Base-by-base conservation (phyloP, 176 grass and related monocot species). In the Oryza coarctata region DNA sequence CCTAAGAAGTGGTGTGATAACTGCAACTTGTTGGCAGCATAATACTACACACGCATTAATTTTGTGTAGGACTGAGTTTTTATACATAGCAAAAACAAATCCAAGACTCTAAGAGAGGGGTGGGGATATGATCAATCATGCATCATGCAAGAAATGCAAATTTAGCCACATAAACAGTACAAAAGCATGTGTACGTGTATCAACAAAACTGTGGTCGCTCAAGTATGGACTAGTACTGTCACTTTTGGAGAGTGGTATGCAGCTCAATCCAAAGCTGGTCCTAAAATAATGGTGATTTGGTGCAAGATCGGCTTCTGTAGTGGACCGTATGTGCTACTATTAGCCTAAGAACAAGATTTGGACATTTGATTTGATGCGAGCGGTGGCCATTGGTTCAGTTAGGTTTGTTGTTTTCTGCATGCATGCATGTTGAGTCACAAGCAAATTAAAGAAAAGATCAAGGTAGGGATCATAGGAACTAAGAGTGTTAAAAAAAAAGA, bases 221-320 rank as follows among this genome's bases (percentile, higher is more conserved):
- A 20, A 38, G 9, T 36, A 2, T 26, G 9, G 3, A 12, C 15
- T 30, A 14, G 4, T 39, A 39, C 38, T 11, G 75, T 44, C 44
- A 32, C 70, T 80, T 58, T 68, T 35, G 12, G 61, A 86, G 18
- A 57, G 12, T 65, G 31, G 58, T 55, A 22, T 22, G 49, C 49
- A 22, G 15, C 18, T 8, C 14, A 50, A 17, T 50, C 49, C 49
- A 55, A 55, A 43, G 49, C 1, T 67, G 83, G 67, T 86, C 70
- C 62, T 67, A 61, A 80, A 67, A 68, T 74, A 86, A 52, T 74
- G 70, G 34, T 25, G 44, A 75, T 74, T 80, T 68, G 84, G 77
- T 74, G 43, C 43, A 31, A 86, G 57, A 74, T 86, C 40, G 14
- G 76, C 57, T 29, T 79, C 39, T 36, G 14, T 67, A 30, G 76